A percentile compares a stretch with the other conserved stretches of the same genome.
phyloP scores from a whole-genome alignment of 1,284 basidiomycete genomes.

The Puccinia coronata region DNA sequence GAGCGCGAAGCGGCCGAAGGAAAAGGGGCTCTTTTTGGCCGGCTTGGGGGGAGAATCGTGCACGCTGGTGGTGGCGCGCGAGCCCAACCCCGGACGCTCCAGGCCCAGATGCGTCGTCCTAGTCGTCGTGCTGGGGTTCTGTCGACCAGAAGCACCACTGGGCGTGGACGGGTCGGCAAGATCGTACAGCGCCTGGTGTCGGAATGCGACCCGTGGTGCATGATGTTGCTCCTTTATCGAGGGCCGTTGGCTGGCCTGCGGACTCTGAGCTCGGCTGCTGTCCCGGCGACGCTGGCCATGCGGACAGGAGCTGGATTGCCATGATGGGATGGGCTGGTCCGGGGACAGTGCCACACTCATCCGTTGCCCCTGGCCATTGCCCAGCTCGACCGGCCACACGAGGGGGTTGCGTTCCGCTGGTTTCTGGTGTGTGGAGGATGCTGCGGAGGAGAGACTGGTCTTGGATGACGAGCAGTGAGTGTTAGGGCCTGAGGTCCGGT shows the following conservation, averaged over 20 bases:
- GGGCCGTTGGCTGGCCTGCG: no score
- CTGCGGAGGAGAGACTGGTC: neutral
- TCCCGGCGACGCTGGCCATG: neutral
- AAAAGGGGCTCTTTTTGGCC: neutral
- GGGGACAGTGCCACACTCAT: neutral
- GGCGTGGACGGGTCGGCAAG: neutral
- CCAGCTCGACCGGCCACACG: constrained; percentile 31
- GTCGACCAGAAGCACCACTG: no score
- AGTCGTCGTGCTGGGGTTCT: no score
- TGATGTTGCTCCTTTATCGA: no score
- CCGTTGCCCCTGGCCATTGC: constrained; percentile 12
- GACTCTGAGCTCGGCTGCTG: neutral
- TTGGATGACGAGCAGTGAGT: neutral
- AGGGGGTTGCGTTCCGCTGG: neutral
- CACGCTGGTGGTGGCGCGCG: no score
- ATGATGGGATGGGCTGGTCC: neutral
- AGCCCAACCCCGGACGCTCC: no score
- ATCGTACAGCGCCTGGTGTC: neutral
- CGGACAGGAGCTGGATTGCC: neutral
- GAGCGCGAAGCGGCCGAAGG: neutral
- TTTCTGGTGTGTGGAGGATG: neutral
- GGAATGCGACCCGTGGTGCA: neutral
- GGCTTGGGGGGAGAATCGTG: neutral
- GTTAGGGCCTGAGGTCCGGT: neutral
- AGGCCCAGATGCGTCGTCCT: no score